Conservation (phyloP, 2,329 filamentous ascomycete species). For the Fusarium duplospermum region DNA sequence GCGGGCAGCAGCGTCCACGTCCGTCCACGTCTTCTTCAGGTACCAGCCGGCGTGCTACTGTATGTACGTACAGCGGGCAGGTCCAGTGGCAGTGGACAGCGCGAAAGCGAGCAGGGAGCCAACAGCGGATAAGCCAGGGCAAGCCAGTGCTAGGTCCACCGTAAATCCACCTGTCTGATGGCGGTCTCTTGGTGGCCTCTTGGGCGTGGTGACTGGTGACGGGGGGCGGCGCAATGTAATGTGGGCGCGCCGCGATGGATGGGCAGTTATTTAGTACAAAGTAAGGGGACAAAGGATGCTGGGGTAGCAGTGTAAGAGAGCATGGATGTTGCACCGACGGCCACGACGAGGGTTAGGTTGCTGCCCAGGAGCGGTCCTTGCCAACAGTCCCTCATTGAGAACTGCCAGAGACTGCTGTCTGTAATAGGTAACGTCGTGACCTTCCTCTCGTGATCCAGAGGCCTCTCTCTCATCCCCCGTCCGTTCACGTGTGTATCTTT, state of each 20-base stretch:
- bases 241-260: conserved; percentile 34
- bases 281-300: conserved; percentile 39
- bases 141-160: conserved; percentile 41
- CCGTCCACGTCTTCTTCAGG: conserved; percentile 24
- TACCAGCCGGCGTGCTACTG: conserved; percentile 4
- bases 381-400: conserved; percentile 7
- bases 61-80: neutral
- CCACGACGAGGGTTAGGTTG: conserved; percentile 28
- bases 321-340: conserved; percentile 35
- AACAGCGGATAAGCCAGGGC: conserved; percentile 29
- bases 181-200: conserved; percentile 39
- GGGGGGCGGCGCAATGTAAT: conserved; percentile 17
- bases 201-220: conserved; percentile 21
- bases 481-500: conserved; percentile 1
- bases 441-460: conserved; percentile 4
- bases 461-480: neutral
- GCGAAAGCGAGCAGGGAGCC: conserved; percentile 24
- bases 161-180: conserved; percentile 39
- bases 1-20: conserved; percentile 5
- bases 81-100: conserved; percentile 17
- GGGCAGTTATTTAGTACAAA: conserved; percentile 38
- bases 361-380: conserved; percentile 6
- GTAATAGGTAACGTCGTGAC: conserved; percentile 1
- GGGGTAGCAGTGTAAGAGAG: conserved; percentile 35
- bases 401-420: conserved; percentile 18